Base-by-base conservation (phyloP, 2,329 filamentous ascomycete genomes). In the Neofusicoccum sp. region DNA sequence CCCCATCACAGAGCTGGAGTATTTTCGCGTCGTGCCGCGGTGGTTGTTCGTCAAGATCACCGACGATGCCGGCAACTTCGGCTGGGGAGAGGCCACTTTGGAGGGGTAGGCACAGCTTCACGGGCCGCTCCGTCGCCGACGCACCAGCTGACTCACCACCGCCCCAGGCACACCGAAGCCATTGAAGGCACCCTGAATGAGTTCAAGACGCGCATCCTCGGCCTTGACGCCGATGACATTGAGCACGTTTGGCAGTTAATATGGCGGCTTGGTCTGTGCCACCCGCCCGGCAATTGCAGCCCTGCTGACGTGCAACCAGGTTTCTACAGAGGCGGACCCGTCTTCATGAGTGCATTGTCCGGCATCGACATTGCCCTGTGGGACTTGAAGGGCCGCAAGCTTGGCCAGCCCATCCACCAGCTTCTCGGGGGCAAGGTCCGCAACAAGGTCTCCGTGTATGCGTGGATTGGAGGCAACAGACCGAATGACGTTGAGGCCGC, bases 11-110 rank as follows among this genome's bases (percentile, higher is more conserved):
- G 80, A 69, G 28, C 86, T 91, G 44, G 88, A 90, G 66, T 90
- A 91, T 69, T 91, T 91, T 70, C 83, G 89, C 16, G 85, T 91
- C 7, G 86, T 87, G 47, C 89, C 89, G 12, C 80, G 89, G 41
- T 92, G 89, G 89, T 79, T 92, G 1, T 90, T 91, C 65, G 89
- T 91, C 65, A 92, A 91, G 71, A 83, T 92, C 64, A 86, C 83
- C 1, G 88, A 91, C 68, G 84, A 86, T 34, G 79, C 80, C 1
- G 87, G 84, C 3, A 79, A 84, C 34, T 76, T 80, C 54, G 89
- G 89, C 6, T 91, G 89, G 89, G 89, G 89, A 16, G 89, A 91
- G 70, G 88, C 86, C 0, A 88, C 87, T 0, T 75, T 92, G 0
- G 89, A 91, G 73, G 89, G 89, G 48, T 53, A 38, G 1, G 48